Base-by-base conservation (phyloP, 1,284 basidiomycete species). In the Sanguinoderma infundibulare region DNA sequence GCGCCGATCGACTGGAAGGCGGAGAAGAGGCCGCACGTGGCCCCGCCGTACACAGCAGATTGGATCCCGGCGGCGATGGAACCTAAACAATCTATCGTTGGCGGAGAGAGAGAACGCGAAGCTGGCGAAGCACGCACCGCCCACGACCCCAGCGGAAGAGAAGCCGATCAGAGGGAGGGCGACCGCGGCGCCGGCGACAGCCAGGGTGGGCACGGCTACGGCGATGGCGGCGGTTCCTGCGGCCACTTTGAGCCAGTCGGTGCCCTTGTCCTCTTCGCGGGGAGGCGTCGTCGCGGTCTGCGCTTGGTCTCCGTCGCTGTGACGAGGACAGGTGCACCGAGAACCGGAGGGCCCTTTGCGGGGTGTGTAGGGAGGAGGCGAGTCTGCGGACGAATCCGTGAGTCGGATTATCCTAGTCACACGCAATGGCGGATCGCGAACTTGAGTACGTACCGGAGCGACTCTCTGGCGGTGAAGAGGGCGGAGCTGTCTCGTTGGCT, bases 11-110 rank as follows among this genome's bases (percentile, higher is more conserved):
- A 40, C 55, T 61, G 59, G 2, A 61, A 20, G 14, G 40, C 20
- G 7, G 62, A 64, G 44, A 64, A 61, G 1, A 58, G 4, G 9
- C 62, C 62, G 3, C 55, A 14, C 1, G 62, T 64, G 22, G 20
- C 12, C 3, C n/a, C 59, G 2, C 62, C 59, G 44, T 59, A 61
- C 26, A 64, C 7, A 15, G 34, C 36, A 15, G 50, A 54, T 28
- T 64, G 56, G n/a, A 50, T 15, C 4, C 4, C 20, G 22, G 57
- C 56, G 20, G 57, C 61, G 53, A 59, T n/a, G 28, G 34, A 54
- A 14, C 60, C 60, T 61, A 9, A 28, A 50, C 12, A 9, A 34
- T 20, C 7, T n/a, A 34, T 9, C 22, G 14, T 26, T 3, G 8
- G 24, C 1, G 42, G 2, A 20, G 15, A 3, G 24, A 44, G 2